A percentile compares a stretch with the other conserved stretches of the same genome.
These are phyloP conservation scores for Penicillium mononematosum DNA, from an alignment of 495 filamentous ascomycete genomes.

Conservation along the genomic window DNA sequence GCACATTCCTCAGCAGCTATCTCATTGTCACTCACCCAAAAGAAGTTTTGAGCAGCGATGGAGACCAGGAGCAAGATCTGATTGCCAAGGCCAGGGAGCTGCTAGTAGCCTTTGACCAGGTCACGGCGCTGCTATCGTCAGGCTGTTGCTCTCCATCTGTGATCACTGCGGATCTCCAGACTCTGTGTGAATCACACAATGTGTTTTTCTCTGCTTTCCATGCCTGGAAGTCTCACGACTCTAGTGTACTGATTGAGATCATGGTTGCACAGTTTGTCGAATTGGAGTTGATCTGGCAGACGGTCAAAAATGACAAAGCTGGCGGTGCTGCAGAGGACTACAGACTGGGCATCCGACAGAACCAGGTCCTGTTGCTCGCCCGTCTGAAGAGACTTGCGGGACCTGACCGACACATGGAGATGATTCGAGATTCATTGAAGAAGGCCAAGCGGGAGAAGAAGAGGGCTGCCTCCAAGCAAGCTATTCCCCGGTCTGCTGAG, in stretches of 20 bases:
- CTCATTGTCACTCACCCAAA: slow-evolving; percentile 88
- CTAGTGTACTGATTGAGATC: slow-evolving; percentile 81
- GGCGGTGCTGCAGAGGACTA: slow-evolving; percentile 88
- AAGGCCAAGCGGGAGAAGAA: slow-evolving; percentile 71
- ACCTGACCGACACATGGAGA: slow-evolving; percentile 70
- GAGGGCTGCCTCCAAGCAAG: slow-evolving; percentile 52
- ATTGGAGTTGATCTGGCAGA: slow-evolving; percentile 93
- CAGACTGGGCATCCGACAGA: slow-evolving; percentile 86
- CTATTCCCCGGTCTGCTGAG: slow-evolving; percentile 55
- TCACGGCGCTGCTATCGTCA: slow-evolving; percentile 59
- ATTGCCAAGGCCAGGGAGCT: slow-evolving; percentile 86
- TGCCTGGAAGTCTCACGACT: slow-evolving; percentile 93
- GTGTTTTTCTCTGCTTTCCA: slow-evolving; percentile 89
- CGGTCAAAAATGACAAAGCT: slow-evolving; percentile 84
- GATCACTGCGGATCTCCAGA: slow-evolving; percentile 46
- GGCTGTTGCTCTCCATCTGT: slow-evolving; percentile 44
- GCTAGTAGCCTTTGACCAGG: slow-evolving; percentile 77
- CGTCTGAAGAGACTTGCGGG: slow-evolving; percentile 88
- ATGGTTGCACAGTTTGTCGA: slow-evolving; percentile 97
- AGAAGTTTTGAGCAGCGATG: slow-evolving; percentile 85
- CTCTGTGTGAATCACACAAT: slow-evolving; percentile 61
- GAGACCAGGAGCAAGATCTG: slow-evolving; percentile 84
- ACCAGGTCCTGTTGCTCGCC: slow-evolving; percentile 85
- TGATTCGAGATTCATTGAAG: slow-evolving; percentile 80
- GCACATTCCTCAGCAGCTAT: slow-evolving; percentile 90